Conservation (phyloP, 805 yeast genomes). For the Yarrowia sp. region DNA sequence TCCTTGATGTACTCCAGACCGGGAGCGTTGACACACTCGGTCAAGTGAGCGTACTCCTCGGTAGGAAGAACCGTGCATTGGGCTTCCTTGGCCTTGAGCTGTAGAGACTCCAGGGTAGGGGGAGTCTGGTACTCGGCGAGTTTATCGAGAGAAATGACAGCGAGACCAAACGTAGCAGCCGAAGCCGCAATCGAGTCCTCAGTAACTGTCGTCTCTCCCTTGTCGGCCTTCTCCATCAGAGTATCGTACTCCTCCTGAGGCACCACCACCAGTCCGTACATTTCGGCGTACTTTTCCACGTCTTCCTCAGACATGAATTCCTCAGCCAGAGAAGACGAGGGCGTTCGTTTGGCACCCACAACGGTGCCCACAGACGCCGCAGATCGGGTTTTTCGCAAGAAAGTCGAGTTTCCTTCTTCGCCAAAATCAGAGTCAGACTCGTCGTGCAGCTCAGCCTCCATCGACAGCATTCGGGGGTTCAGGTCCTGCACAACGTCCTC, state of each 20-base stretch:
- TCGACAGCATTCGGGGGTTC: conserved; percentile 20
- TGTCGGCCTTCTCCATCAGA: conserved; percentile 39
- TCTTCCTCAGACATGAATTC: conserved; percentile 46
- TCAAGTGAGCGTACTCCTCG: conserved; percentile 42
- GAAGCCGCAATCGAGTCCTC: conserved; percentile 19
- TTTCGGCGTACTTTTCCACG: conserved; percentile 43
- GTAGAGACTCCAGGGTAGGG: conserved; percentile 47
- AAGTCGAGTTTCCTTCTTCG: neutral
- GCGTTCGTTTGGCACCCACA: neutral
- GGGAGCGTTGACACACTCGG: conserved; percentile 41
- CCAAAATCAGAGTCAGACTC: conserved; percentile 42
- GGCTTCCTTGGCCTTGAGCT: conserved; percentile 43
- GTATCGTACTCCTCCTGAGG: conserved; percentile 43
- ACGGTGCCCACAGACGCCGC: conserved; percentile 14
- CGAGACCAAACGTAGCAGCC: conserved; percentile 40
- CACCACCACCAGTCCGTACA: conserved; percentile 44
- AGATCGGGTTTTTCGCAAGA: conserved; percentile 11
- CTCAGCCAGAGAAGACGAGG: conserved; percentile 42
- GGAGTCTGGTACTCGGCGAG: conserved; percentile 36
- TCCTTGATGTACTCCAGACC: conserved; percentile 42
- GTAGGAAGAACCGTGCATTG: conserved; percentile 43
- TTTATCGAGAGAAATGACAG: conserved; percentile 40
- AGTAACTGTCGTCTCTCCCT: conserved; percentile 12
- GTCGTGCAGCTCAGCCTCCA: neutral
- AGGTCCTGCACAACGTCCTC: conserved; percentile 41